These are phyloP conservation scores for Hibiscus trionum DNA, from an alignment of 345 rosid species.

Conservation along the genomic window DNA sequence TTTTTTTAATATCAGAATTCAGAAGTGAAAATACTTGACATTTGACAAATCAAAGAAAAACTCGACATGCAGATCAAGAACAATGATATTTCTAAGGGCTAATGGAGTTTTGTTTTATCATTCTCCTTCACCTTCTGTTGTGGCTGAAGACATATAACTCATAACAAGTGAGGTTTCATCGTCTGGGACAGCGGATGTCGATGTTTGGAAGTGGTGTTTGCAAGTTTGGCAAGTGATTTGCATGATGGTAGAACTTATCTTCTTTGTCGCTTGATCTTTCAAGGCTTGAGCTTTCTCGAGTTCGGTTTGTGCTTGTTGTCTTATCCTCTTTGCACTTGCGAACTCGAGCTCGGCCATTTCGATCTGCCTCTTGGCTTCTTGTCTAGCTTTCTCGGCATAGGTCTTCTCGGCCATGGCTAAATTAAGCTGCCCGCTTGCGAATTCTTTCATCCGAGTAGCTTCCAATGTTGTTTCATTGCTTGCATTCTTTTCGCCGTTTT, in stretches of 20 bases:
- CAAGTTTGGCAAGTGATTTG: not conserved
- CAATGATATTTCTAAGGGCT: not conserved
- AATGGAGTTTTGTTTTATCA: not conserved
- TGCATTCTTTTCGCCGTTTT: not conserved
- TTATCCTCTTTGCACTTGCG: not conserved
- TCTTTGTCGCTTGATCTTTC: not conserved
- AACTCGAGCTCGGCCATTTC: not conserved
- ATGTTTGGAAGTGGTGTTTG: not conserved
- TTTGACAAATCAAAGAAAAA: constrained; percentile 15
- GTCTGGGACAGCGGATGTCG: not conserved
- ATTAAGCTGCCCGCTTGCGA: too few species aligned
- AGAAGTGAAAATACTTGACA: not conserved
- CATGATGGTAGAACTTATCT: not conserved
- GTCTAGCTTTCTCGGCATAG: not conserved
- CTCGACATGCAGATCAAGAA: constrained; percentile 10
- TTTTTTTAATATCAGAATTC: not conserved
- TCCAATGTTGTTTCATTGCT: not conserved
- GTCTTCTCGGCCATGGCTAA: not conserved
- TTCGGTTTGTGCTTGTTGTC: not conserved
- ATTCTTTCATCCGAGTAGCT: not conserved
- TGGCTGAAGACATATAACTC: not conserved
- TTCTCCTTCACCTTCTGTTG: not conserved
- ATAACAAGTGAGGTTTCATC: not conserved
- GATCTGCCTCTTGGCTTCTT: not conserved
- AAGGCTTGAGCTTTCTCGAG: not conserved